Evolutionary conservation across 2,329 filamentous ascomycete species (phyloP).

Genomic region (Cercospora sp.): DNA sequence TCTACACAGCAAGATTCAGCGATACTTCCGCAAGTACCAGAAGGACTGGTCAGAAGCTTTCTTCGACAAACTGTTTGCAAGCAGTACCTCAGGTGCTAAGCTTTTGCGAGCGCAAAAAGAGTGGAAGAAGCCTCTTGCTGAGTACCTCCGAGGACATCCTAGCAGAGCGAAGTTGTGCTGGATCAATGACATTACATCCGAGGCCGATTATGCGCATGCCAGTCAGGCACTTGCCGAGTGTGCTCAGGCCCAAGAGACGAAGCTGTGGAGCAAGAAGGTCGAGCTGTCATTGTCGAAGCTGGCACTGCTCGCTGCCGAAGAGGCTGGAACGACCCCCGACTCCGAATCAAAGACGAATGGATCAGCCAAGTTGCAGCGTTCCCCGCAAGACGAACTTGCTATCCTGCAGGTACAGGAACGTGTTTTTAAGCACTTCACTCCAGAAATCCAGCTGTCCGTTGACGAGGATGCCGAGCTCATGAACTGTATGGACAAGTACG

Average conservation of each 20-base stretch:
- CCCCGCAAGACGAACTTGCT: conserved; percentile 57
- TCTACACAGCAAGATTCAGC: conserved; percentile 47
- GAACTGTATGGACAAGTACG: conserved; percentile 69
- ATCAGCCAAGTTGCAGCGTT: neutral
- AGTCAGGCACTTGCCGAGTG: conserved; percentile 69
- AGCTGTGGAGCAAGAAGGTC: conserved; percentile 90
- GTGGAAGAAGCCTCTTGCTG: conserved; percentile 67
- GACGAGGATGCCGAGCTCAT: conserved; percentile 78
- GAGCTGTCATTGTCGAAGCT: conserved; percentile 89
- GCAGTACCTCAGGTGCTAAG: conserved; percentile 57
- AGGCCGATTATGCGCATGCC: conserved; percentile 73
- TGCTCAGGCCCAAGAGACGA: conserved; percentile 70
- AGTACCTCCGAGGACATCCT: conserved; percentile 71
- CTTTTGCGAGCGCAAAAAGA: conserved; percentile 69
- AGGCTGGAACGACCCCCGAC: conserved; percentile 31
- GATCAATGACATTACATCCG: conserved; percentile 87
- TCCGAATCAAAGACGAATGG: conserved; percentile 13
- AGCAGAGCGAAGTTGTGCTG: conserved; percentile 78
- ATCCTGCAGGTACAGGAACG: conserved; percentile 78
- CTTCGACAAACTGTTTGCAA: conserved; percentile 74
- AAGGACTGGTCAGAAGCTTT: conserved; percentile 71
- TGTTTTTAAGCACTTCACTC: conserved; percentile 69
- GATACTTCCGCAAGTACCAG: conserved; percentile 65
- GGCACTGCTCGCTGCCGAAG: conserved; percentile 62
- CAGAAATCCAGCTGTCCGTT: conserved; percentile 69